Base-by-base conservation (phyloP, 2,329 filamentous ascomycete species). In the Tolypocladium endophyticum region DNA sequence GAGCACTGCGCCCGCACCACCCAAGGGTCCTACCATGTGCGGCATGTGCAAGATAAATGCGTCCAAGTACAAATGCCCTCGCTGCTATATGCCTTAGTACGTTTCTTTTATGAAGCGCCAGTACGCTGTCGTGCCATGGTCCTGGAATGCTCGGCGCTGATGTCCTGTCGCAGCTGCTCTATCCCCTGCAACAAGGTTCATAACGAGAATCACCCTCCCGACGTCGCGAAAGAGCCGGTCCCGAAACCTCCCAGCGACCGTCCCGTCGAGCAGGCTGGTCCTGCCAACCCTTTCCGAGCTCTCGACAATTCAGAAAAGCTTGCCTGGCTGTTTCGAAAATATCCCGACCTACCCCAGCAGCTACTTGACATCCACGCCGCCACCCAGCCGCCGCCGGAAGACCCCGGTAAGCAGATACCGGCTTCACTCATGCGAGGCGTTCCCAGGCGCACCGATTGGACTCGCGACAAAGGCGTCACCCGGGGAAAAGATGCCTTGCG, bases 41-140 rank as follows among this genome's bases (percentile, higher is more conserved):
- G 77, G 78, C 6, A 74, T 85, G 38, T 87, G 85, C 68, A 69
- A 79, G 35, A 67, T 70, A 39, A 76, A 76, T 5, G 73, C 78
- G 25, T 76, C 76, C 36, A 87, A 84, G 69, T 87, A 87, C 71
- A 87, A 85, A 66, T 87, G 85, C 63, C 76, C 81, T n/a, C 77
- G 77, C 35, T 87, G 85, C 68, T 71, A 76, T 55, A 65, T 81
- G 28, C 79, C 80, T 62, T 87, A 85, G 85, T 87, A 74, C 68
- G 83, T 72, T 1, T 14, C 14, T n/a, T 20, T 4, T 30, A 16
- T 54, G 2, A 16, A 35, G 50, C 50, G 9, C 18, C 18, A 53
- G 9, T n/a, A n/a, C 18, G 20, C 20, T 35, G 50, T 9, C 50
- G 35, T 53, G 50, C 50, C 12, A 30, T 35, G 20, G 30, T 54